Evolutionary conservation across 768 basidiomycete genomes (phyloP).

Genomic region (Goffeauzyma gilvescens): DNA sequence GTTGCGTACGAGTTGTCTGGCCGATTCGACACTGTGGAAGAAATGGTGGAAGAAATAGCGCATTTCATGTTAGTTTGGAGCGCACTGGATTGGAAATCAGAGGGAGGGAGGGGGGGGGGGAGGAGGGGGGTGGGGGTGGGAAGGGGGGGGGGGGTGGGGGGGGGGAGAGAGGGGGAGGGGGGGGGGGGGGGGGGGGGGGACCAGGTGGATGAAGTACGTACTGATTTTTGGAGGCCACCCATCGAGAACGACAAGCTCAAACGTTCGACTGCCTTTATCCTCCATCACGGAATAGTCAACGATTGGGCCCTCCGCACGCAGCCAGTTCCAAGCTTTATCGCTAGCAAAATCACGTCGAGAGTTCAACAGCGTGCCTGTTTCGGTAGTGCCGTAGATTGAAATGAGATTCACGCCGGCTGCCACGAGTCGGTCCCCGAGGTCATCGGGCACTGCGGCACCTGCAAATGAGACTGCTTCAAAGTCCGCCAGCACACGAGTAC

Average conservation of each 20-base stretch:
- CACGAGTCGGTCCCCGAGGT: conserved; percentile 40
- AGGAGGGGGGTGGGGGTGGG: too few relatives aligned
- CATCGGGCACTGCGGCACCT: conserved; percentile 41
- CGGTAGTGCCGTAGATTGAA: conserved; percentile 38
- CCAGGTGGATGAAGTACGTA: too few relatives aligned
- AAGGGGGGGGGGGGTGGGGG: too few relatives aligned
- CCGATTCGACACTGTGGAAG: conserved; percentile 34
- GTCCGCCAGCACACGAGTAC: conserved; percentile 33
- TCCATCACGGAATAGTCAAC: conserved; percentile 36
- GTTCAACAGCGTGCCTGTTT: conserved; percentile 22
- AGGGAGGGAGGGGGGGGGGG: too few relatives aligned
- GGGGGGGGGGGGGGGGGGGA: too few relatives aligned
- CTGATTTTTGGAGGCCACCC: conserved; percentile 40
- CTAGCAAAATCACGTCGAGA: conserved; percentile 35
- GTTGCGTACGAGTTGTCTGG: conserved; percentile 42
- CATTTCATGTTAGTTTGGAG: too few relatives aligned
- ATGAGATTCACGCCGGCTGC: conserved; percentile 39
- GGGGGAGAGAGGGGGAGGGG: too few relatives aligned
- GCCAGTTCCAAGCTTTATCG: conserved; percentile 45
- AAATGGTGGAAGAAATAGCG: not conserved
- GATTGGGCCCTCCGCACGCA: conserved; percentile 30
- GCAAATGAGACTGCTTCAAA: conserved; percentile 41
- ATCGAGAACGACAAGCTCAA: conserved; percentile 39
- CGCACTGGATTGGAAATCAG: too few relatives aligned
- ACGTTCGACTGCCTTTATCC: conserved; percentile 34